These are phyloP conservation scores for Serendipita sp. DNA, from an alignment of 768 basidiomycete species.

Conservation along the genomic window DNA sequence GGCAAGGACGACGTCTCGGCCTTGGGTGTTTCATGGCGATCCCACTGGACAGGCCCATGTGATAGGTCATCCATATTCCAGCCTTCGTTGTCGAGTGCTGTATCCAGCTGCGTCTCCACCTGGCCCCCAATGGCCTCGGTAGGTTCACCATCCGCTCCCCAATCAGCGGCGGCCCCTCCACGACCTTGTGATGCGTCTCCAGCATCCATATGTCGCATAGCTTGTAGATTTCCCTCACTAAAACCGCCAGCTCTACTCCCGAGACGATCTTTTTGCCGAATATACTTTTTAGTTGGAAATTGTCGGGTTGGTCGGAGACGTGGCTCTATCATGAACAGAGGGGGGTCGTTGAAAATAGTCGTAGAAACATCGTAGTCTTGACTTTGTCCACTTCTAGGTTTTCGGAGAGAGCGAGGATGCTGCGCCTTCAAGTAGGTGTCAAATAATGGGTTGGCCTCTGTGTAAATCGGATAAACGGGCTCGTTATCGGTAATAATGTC, in stretches of 20 bases:
- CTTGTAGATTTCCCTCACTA: not conserved
- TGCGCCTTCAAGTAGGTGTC: constrained; percentile 1
- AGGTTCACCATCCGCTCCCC: not conserved
- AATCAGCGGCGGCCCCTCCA: not conserved
- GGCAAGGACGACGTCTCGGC: not conserved
- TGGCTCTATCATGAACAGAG: constrained; percentile 2
- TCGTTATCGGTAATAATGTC: not conserved
- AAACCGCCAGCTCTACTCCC: not conserved
- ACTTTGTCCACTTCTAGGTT: not conserved
- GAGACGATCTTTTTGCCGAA: not conserved
- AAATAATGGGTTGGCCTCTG: constrained; percentile 2
- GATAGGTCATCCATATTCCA: not conserved
- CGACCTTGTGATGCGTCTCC: not conserved
- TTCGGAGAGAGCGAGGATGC: not conserved
- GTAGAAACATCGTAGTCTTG: not conserved
- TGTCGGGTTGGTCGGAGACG: not conserved
- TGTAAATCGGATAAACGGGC: constrained; percentile 1
- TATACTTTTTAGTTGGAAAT: not conserved
- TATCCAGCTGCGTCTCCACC: not conserved
- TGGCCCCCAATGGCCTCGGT: not conserved
- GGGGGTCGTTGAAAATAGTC: constrained; percentile 1
- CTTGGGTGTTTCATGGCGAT: not conserved
- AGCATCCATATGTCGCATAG: not conserved
- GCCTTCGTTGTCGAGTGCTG: not conserved
- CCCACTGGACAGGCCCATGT: not conserved